Percentiles rank a stretch among this genome's conserved stretches.
These are phyloP conservation scores for Penicillium manginii DNA, from an alignment of 495 filamentous ascomycete genomes.

Conservation along the genomic window DNA sequence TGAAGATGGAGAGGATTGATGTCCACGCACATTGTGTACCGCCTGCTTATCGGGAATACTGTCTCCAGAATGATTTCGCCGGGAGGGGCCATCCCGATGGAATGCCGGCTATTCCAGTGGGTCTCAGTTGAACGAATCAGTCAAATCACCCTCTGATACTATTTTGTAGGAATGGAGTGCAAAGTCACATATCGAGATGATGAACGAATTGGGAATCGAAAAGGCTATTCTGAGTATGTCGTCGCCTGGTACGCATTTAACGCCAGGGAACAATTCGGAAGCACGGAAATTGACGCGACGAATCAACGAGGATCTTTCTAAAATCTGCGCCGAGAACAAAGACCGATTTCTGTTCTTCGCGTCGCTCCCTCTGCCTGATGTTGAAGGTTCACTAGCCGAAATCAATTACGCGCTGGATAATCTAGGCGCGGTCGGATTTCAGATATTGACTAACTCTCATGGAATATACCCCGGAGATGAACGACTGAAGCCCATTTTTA, in stretches of 20 bases:
- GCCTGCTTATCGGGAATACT: slow-evolving; percentile 35
- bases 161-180: slow-evolving; percentile 43
- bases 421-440: slow-evolving; percentile 51
- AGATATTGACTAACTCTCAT: slow-evolving; percentile 50
- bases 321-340: slow-evolving; percentile 39
- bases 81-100: slow-evolving; percentile 47
- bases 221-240: slow-evolving; percentile 57
- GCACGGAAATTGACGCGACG: slow-evolving; percentile 34
- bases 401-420: slow-evolving; percentile 44
- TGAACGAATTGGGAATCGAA: slow-evolving; percentile 47
- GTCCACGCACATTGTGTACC: slow-evolving; percentile 44
- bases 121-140: slow-evolving; percentile 1
- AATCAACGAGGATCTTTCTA: slow-evolving; percentile 44
- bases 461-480: slow-evolving; percentile 56
- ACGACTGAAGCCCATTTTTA: slow-evolving; percentile 44
- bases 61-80: slow-evolving; percentile 31
- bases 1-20: slow-evolving; percentile 35
- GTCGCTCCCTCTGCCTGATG: slow-evolving; percentile 52
- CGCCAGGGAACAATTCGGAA: slow-evolving; percentile 34
- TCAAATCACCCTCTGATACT: neutral
- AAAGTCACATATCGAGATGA: slow-evolving; percentile 48
- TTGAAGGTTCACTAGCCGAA: slow-evolving; percentile 45
- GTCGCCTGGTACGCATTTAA: slow-evolving; percentile 53
- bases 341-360: slow-evolving; percentile 53
- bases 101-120: slow-evolving; percentile 49